Evolutionary conservation across 257 asterid species (phyloP).

Genomic region (Knoxia roxburghii): DNA sequence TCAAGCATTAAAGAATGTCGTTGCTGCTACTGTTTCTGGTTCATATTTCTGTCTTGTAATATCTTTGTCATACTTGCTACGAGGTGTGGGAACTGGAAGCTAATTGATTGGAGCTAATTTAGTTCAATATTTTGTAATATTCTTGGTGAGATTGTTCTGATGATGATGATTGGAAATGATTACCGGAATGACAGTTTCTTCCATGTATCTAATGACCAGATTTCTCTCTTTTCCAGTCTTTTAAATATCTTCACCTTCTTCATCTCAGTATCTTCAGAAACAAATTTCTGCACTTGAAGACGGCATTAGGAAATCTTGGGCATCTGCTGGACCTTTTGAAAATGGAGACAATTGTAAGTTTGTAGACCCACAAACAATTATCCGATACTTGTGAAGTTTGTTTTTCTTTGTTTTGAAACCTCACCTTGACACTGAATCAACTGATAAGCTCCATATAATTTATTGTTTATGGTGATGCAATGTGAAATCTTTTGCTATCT

Average conservation of each 20-base stretch:
- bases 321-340: slow-evolving; percentile 39
- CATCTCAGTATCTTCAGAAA: slow-evolving; percentile 78
- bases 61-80: neutral
- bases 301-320: slow-evolving; percentile 82
- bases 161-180: neutral
- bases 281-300: slow-evolving; percentile 70
- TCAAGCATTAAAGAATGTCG: neutral
- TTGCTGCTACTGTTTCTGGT: neutral
- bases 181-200: neutral
- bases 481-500: neutral
- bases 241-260: slow-evolving; percentile 6
- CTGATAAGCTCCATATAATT: neutral
- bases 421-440: too few relatives aligned
- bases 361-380: slow-evolving; percentile 12
- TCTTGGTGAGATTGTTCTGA: neutral
- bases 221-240: neutral
- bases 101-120: neutral
- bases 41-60: slow-evolving; percentile 1
- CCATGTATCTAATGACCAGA: neutral
- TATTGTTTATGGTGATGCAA: neutral
- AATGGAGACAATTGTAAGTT: slow-evolving; percentile 52
- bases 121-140: neutral
- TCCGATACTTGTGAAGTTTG: neutral
- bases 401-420: neutral
- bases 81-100: neutral